phyloP scores from a whole-genome alignment of 371 early-diverging fungal species.

The Zopfochytrium polystomum region DNA sequence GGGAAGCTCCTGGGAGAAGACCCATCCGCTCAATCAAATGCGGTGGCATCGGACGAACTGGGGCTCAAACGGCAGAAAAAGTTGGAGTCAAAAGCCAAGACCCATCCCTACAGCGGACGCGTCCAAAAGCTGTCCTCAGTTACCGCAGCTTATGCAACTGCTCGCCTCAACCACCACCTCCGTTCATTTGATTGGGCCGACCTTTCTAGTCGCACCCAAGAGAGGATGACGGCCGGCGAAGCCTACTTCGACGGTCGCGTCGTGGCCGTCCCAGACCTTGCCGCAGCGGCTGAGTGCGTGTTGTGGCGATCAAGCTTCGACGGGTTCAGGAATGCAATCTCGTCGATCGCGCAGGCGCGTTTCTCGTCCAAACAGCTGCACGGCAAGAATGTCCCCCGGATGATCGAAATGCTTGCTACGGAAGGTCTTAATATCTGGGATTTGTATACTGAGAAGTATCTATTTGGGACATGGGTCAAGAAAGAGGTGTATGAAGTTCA shows the following conservation, averaged over 20 bases:
- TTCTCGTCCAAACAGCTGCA: conserved; percentile 33
- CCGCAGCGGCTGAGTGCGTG: conserved; percentile 31
- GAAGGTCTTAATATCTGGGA: conserved; percentile 10
- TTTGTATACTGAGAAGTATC: conserved; percentile 13
- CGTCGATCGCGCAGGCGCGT: conserved; percentile 32
- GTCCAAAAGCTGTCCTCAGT: conserved; percentile 43
- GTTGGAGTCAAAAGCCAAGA: neutral
- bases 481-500: conserved; percentile 32
- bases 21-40: neutral
- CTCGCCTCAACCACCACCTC: conserved; percentile 47
- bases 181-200: conserved; percentile 26
- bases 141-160: conserved; percentile 39
- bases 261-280: conserved; percentile 25
- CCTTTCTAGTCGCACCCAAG: conserved; percentile 5
- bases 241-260: conserved; percentile 48
- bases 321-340: conserved; percentile 43
- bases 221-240: conserved; percentile 26
- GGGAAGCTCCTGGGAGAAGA: neutral
- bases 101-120: conserved; percentile 41
- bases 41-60: neutral
- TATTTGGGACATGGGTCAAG: conserved; percentile 51
- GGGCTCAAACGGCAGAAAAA: neutral
- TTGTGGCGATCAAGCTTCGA: conserved; percentile 52
- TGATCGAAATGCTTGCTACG: conserved; percentile 31
- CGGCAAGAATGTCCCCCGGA: conserved; percentile 20